Conservation (phyloP, 306 rosid species). For the Cucurbita pepo region DNA sequence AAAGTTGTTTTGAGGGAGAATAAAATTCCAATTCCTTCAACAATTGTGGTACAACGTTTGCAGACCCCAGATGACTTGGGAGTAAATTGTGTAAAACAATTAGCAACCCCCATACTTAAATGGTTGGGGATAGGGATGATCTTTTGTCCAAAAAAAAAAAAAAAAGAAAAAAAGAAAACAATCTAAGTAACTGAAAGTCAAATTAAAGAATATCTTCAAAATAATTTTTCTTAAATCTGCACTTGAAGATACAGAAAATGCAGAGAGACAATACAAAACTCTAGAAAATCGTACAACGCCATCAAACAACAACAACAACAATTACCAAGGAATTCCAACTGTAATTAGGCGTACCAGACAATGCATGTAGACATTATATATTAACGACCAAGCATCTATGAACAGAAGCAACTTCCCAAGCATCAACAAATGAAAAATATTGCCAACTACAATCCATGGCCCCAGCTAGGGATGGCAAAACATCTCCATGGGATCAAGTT, state of each 20-base stretch:
- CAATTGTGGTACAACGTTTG: background rate
- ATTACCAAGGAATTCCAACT: background rate
- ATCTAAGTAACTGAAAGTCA: background rate
- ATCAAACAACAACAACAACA: background rate
- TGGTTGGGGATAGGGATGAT: background rate
- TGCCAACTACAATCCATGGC: background rate
- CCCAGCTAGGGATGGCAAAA: background rate
- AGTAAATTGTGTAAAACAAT: background rate
- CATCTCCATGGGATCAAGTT: background rate
- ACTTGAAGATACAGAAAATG: background rate
- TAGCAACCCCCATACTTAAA: background rate
- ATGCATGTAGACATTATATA: background rate
- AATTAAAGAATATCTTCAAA: background rate
- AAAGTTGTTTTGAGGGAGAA: background rate
- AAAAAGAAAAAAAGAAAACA: background rate
- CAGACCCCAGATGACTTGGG: background rate
- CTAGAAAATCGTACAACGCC: background rate
- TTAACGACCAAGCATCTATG: background rate
- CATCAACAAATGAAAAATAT: background rate
- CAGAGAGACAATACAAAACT: background rate
- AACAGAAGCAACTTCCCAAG: background rate
- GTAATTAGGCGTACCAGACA: background rate
- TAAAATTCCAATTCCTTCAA: background rate
- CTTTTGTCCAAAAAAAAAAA: background rate
- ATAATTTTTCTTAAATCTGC: background rate